Base-by-base conservation (phyloP, 345 rosid species). In the Eucalyptus paniculata region DNA sequence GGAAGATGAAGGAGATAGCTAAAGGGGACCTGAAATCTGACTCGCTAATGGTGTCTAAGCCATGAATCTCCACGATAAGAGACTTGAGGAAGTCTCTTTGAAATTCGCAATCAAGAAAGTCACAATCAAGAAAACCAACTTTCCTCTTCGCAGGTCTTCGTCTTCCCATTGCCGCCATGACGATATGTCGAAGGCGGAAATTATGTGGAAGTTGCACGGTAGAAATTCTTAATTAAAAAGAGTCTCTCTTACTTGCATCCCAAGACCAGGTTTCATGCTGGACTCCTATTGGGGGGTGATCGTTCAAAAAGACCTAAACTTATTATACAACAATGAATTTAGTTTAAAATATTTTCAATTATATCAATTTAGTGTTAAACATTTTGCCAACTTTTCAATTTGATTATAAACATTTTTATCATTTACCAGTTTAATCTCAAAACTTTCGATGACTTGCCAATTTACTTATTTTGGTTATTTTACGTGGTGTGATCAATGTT, bases 241-340 rank as follows among this genome's bases (percentile, higher is more conserved):
- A 19, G 47, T 11, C 5, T 37, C 28, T 19, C 6, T 10, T 18
- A 18, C 42, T 9, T 69, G 5, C 21, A 19, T 9, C 80, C 80
- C 44, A 69, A 34, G 81, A 32, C 6, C 6, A 32, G 24, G 7
- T 69, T 34, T 34, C 81, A 34, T 69, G 26, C 11, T 34, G 24
- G 24, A 17, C 19, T 34, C 81, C n/a, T 2, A 11, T 28, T 2
- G 67, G 1, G n/a, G 3, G 11, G 2, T 8, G 5, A 53, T 4
- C 4, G 10, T 53, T 53, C 24, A 53, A 8, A 53, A 53, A 53
- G 24, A 19, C 0, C 5, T 53, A 53, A 53, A 53, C 5, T 53
- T 53, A 53, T 53, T 21, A 53, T 53, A 21, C 5, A 53, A 8
- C 0, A 21, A 53, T 19, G 2, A 53, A 53, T 53, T 19, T 53